Base-by-base conservation (phyloP, 2,329 filamentous ascomycete genomes). In the Ophiobolus disseminans region DNA sequence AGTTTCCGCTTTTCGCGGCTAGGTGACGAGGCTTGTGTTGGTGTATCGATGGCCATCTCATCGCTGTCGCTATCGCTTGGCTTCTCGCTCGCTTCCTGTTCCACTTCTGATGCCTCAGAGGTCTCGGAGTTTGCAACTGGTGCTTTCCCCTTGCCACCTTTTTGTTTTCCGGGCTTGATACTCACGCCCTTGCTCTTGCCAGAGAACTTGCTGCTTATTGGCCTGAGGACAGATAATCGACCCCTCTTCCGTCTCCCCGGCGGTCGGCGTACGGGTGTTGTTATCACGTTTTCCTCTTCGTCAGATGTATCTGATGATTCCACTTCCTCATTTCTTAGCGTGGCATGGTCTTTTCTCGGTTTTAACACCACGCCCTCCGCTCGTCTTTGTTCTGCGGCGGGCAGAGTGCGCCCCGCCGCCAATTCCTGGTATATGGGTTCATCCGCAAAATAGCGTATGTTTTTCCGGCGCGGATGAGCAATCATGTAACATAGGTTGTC, bases 401-500 rank as follows among this genome's bases (percentile, higher is more conserved):
- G 60, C 2, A 72, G 56, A n/a, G 34, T 55, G 38, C 65, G 66
- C 4, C 55, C 64, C 13, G 54, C 53, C 31, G 49, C 43, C 8
- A 73, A 45, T 43, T 73, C 68, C 9, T 60, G 50, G 25, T 71
- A 73, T 22, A 74, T 65, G 0, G 69, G 66, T 34, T 71, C 69
- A 5, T 62, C 52, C 4, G 55, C 53, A 26, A 72, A 72, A 30
- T 65, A 68, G 2, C 57, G 53, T 19, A 62, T 47, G 19, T 47
- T 63, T 37, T 68, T 66, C 21, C 67, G 61, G 26, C 68, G 64
- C 2, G 66, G 66, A 40, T 73, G 66, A 7, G 68, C 62, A 62
- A 75, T 75, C 60, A 73, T 73, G 32, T 70, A 72, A 38, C 68
- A 63, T 7, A 75, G 40, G 31, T 74, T 73, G 16, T 58, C 46